These are phyloP conservation scores for Smittium culicis DNA, from an alignment of 371 early-diverging fungal species.

Conservation along the genomic window DNA sequence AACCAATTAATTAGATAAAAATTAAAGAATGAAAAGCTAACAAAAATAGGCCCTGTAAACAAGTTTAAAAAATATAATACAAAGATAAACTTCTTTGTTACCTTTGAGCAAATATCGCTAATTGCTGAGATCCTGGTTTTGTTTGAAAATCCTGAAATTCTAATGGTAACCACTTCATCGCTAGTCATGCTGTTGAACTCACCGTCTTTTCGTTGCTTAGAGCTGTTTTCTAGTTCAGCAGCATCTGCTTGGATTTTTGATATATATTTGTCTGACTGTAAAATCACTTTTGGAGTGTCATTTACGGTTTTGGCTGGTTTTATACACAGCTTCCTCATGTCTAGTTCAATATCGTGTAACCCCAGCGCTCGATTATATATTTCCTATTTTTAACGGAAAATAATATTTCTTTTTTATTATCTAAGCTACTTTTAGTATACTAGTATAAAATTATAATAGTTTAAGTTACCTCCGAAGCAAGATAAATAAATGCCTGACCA, in stretches of 20 bases:
- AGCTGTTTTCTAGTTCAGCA: no score
- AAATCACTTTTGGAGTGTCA: background rate
- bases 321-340: slow-evolving; percentile 2
- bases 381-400: background rate
- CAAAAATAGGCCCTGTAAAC: no score
- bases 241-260: no score
- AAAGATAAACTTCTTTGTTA: no score
- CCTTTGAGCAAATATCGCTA: slow-evolving; percentile 7
- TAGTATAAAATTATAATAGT: background rate
- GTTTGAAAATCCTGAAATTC: slow-evolving; percentile 7
- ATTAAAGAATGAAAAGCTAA: no score
- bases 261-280: no score
- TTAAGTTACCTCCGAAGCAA: background rate
- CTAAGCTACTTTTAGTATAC: background rate
- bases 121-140: background rate
- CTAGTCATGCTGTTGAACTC: background rate
- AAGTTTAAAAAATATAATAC: no score
- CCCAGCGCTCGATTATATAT: background rate
- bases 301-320: background rate
- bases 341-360: slow-evolving; percentile 3
- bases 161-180: background rate
- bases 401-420: background rate
- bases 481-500: background rate
- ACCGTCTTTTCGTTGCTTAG: no score
- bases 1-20: no score